Conservation (phyloP, 2,329 filamentous ascomycete species). For the Alternaria rosae region DNA sequence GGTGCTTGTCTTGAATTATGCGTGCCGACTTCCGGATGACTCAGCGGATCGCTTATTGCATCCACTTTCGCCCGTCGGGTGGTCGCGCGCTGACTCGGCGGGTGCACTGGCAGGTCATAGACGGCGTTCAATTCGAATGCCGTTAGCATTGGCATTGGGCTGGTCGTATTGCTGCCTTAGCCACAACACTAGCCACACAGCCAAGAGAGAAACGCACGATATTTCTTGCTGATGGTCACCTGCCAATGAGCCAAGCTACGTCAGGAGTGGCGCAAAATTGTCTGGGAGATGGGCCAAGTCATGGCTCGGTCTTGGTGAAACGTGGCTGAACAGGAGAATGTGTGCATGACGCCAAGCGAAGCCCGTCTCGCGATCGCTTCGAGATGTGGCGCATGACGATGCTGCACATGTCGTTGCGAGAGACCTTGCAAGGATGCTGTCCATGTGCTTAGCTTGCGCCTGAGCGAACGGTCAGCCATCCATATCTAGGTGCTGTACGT, state of each 20-base stretch:
- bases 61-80: background rate
- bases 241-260: background rate
- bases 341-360: slow-evolving; percentile 7
- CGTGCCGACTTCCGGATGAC: slow-evolving; percentile 17
- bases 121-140: background rate
- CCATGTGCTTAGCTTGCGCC: slow-evolving; percentile 3
- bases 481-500: background rate
- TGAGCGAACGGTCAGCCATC: background rate
- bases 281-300: background rate
- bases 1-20: background rate
- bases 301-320: background rate
- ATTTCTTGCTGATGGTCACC: background rate
- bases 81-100: background rate
- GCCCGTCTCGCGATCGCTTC: background rate
- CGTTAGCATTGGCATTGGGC: background rate
- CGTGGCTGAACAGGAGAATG: slow-evolving; percentile 5
- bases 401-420: slow-evolving; percentile 2
- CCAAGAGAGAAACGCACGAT: background rate
- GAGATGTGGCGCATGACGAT: slow-evolving; percentile 20
- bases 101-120: background rate
- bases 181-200: slow-evolving; percentile 17
- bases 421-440: background rate
- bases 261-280: slow-evolving; percentile 9
- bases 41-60: slow-evolving; percentile 5
- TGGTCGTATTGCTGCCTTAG: slow-evolving; percentile 3